A percentile compares a stretch with the other conserved stretches of the same genome.
phyloP scores from a whole-genome alignment of 495 filamentous ascomycete genomes.

The Tuber melanosporum region DNA sequence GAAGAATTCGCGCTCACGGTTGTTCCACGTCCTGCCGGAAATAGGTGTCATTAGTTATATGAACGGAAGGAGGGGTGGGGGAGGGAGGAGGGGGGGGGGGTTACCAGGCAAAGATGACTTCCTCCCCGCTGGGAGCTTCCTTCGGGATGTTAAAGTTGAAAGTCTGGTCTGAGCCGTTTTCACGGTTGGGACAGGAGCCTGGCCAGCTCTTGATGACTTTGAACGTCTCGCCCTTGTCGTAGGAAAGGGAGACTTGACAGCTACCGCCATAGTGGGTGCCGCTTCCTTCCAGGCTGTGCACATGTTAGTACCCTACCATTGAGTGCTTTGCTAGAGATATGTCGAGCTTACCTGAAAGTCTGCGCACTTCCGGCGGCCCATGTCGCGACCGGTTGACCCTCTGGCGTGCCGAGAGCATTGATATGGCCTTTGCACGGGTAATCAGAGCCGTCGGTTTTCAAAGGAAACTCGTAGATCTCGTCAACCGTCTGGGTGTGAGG shows the following conservation, averaged over 20 bases:
- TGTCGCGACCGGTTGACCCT: slow-evolving; percentile 46
- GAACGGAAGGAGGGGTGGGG: not conserved
- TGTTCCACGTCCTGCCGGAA: slow-evolving; percentile 46
- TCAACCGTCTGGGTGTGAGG: slow-evolving; percentile 27
- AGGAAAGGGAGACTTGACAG: slow-evolving; percentile 59
- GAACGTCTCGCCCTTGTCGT: slow-evolving; percentile 57
- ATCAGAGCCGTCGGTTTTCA: slow-evolving; percentile 48
- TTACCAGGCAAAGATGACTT: slow-evolving; percentile 60
- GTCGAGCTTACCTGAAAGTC: slow-evolving; percentile 47
- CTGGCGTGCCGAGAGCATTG: slow-evolving; percentile 47
- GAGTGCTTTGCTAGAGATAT: not conserved
- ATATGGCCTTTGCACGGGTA: slow-evolving; percentile 65
- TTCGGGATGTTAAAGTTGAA: slow-evolving; percentile 61
- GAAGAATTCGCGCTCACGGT: slow-evolving; percentile 61
- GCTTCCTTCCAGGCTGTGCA: slow-evolving; percentile 46
- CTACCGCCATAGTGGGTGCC: slow-evolving; percentile 58
- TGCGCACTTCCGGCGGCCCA: slow-evolving; percentile 53
- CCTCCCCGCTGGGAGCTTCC: slow-evolving; percentile 52
- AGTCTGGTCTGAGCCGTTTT: slow-evolving; percentile 38
- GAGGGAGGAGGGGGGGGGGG: slow-evolving; percentile 29
- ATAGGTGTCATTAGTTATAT: not conserved
- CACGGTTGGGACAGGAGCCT: slow-evolving; percentile 52
- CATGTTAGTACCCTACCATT: slow-evolving; percentile 8
- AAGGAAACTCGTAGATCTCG: slow-evolving; percentile 44
- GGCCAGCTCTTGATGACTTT: slow-evolving; percentile 61